Percentiles rank a stretch among this genome's conserved stretches.
These are phyloP conservation scores for Thielaviopsis populi DNA, from an alignment of 2,329 filamentous ascomycete species.

Conservation along the genomic window DNA sequence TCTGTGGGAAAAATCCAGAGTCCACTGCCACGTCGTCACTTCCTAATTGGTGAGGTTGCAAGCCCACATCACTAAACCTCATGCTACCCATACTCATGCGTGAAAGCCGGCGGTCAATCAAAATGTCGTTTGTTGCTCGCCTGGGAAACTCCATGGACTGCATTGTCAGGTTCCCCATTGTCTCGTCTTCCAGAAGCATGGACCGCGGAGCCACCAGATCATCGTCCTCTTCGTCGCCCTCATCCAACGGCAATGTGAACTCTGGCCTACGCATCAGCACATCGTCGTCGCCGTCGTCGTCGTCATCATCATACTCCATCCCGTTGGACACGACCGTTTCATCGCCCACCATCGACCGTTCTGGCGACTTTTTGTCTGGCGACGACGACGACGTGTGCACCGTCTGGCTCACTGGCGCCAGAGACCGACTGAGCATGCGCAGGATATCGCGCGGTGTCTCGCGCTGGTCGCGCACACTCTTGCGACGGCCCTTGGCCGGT, in stretches of 20 bases:
- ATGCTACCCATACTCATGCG: constrained; percentile 40
- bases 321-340: constrained; percentile 13
- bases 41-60: constrained; percentile 21
- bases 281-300: constrained; percentile 38
- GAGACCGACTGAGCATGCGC: constrained; percentile 37
- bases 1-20: constrained; percentile 38
- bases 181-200: constrained; percentile 41
- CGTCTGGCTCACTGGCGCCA: constrained; percentile 35
- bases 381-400: constrained; percentile 34
- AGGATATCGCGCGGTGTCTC: constrained; percentile 41
- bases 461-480: constrained; percentile 39
- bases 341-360: constrained; percentile 19
- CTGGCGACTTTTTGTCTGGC: constrained; percentile 20
- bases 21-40: constrained; percentile 31
- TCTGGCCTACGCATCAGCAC: constrained; percentile 36
- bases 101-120: constrained; percentile 29
- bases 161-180: constrained; percentile 36
- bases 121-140: constrained; percentile 34
- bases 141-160: constrained; percentile 46
- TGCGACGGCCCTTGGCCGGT: constrained; percentile 42
- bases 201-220: constrained; percentile 39
- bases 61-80: constrained; percentile 38
- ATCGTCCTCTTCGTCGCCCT: constrained; percentile 34
- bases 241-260: constrained; percentile 39
- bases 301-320: constrained; percentile 22